These are phyloP conservation scores for Teratosphaeria zuluensis DNA, from an alignment of 2,329 filamentous ascomycete species.

Conservation along the genomic window DNA sequence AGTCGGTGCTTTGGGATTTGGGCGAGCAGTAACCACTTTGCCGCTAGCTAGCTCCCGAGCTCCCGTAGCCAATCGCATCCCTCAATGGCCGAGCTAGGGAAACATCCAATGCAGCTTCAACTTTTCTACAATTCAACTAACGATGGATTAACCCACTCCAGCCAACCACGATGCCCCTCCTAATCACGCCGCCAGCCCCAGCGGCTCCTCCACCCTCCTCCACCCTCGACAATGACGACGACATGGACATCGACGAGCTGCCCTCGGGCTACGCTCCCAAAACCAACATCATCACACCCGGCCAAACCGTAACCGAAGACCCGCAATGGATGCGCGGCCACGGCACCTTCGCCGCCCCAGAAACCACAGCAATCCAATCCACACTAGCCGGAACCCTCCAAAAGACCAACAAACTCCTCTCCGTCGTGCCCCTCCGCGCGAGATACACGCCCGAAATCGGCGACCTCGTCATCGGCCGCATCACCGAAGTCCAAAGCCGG, in stretches of 20 bases:
- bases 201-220: conserved; percentile 1
- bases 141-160: too few species aligned
- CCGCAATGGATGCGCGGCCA: conserved; percentile 98
- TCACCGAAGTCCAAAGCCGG: conserved; percentile 86
- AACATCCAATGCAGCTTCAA: neutral
- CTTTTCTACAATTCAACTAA: neutral
- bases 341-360: conserved; percentile 65
- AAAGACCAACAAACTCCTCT: conserved; percentile 94
- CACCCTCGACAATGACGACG: conserved; percentile 20
- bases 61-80: neutral
- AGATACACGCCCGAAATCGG: conserved; percentile 94
- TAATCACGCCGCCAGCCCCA: conserved; percentile 1
- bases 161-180: neutral
- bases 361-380: conserved; percentile 63
- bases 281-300: conserved; percentile 67
- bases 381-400: conserved; percentile 84
- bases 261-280: conserved; percentile 34
- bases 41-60: neutral
- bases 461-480: conserved; percentile 86
- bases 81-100: neutral
- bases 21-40: neutral
- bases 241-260: conserved; percentile 40
- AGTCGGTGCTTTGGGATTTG: neutral
- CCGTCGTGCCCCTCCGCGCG: conserved; percentile 78
- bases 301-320: conserved; percentile 78